These are phyloP conservation scores for Tillandsia leiboldiana DNA, from an alignment of 176 grass and related monocot species.

Conservation along the genomic window DNA sequence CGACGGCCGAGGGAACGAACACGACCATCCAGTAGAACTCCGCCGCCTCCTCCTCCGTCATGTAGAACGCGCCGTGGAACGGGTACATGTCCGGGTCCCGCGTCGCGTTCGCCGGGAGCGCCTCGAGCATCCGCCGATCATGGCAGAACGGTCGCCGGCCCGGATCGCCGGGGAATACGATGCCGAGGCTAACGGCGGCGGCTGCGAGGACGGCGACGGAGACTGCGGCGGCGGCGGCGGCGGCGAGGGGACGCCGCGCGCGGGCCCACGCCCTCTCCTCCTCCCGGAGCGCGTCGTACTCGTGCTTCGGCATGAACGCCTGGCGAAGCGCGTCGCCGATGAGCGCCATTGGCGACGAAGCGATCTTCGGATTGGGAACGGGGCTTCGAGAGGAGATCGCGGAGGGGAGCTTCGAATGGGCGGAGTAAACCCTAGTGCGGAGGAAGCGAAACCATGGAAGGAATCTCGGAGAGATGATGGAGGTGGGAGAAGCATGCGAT, in stretches of 20 bases:
- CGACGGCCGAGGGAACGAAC: constrained; percentile 55
- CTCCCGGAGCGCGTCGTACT: constrained; percentile 48
- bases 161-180: constrained; percentile 68
- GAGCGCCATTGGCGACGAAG: constrained; percentile 38
- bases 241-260: constrained; percentile 48
- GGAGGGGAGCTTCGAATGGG: constrained; percentile 9
- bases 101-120: constrained; percentile 48
- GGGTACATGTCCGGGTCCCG: constrained; percentile 72
- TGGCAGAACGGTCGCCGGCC: constrained; percentile 74
- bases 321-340: constrained; percentile 74
- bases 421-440: not conserved
- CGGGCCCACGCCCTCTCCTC: constrained; percentile 52
- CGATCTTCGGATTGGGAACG: not conserved
- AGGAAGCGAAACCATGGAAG: no score
- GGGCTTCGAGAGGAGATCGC: constrained; percentile 1
- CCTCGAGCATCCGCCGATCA: constrained; percentile 63
- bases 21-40: constrained; percentile 97
- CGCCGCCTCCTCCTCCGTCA: constrained; percentile 84
- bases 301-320: constrained; percentile 68
- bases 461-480: no score
- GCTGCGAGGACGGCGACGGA: constrained; percentile 30
- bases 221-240: constrained; percentile 26
- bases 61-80: constrained; percentile 66
- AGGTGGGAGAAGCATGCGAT: no score
- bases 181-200: constrained; percentile 52